A percentile compares a stretch with the other conserved stretches of the same genome.
These are phyloP conservation scores for Cyathus striatus DNA, from an alignment of 768 basidiomycete genomes.

Conservation along the genomic window DNA sequence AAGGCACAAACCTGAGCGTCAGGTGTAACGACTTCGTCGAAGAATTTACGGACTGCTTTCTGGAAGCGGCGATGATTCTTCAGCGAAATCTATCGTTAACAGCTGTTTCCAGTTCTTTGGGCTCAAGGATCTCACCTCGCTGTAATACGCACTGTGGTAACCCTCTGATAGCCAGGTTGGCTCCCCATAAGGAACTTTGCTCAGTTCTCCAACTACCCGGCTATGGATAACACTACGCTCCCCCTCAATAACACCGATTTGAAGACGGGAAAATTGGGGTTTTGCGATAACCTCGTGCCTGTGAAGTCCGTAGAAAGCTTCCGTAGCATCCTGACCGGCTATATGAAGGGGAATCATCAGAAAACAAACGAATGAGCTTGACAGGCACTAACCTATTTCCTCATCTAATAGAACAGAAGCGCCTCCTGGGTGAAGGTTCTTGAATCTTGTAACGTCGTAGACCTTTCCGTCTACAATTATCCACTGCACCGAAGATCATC, in stretches of 20 bases:
- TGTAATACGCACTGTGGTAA: slow-evolving; percentile 76
- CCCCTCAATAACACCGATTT: slow-evolving; percentile 70
- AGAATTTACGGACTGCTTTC: slow-evolving; percentile 60
- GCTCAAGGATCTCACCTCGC: slow-evolving; percentile 55
- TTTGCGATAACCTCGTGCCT: slow-evolving; percentile 79
- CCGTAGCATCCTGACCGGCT: slow-evolving; percentile 89
- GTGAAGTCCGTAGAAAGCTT: slow-evolving; percentile 89
- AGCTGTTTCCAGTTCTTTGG: no score
- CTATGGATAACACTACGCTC: slow-evolving; percentile 57
- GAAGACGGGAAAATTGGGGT: slow-evolving; percentile 72
- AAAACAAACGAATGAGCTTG: slow-evolving; percentile 26
- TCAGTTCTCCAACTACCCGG: slow-evolving; percentile 58
- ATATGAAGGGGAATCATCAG: slow-evolving; percentile 24
- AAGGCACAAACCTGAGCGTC: slow-evolving; percentile 36
- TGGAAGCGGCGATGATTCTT: slow-evolving; percentile 63
- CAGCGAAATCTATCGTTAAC: no score
- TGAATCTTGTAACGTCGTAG: slow-evolving; percentile 79
- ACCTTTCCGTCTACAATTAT: slow-evolving; percentile 83
- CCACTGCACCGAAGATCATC: slow-evolving; percentile 53
- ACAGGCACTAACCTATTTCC: slow-evolving; percentile 62
- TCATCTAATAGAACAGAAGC: slow-evolving; percentile 66
- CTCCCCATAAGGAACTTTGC: slow-evolving; percentile 86
- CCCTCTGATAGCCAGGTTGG: slow-evolving; percentile 72
- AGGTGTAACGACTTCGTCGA: slow-evolving; percentile 64
- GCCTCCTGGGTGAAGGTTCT: slow-evolving; percentile 84